A percentile compares a stretch with the other conserved stretches of the same genome.
phyloP scores from a whole-genome alignment of 1,284 basidiomycete species.

The Salmacisia buchloeana region DNA sequence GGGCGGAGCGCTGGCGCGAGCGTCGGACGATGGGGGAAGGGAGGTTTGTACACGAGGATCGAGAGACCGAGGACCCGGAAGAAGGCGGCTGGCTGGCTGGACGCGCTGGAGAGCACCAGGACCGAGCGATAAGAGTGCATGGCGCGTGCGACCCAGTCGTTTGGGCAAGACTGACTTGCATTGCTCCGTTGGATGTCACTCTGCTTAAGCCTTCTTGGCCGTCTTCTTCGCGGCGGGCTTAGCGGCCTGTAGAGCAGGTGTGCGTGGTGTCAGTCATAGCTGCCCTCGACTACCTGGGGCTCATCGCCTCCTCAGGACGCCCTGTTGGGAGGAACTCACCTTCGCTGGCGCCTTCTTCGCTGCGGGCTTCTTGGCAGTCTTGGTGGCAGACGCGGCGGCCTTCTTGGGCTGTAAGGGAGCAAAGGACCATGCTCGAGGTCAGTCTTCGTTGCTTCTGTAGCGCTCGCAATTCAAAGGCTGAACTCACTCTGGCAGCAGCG shows the following conservation, averaged over 20 bases:
- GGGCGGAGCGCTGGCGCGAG: too few relatives aligned
- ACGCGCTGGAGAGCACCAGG: too few relatives aligned
- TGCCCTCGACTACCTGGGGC: constrained; percentile 13
- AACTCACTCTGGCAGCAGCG: constrained; percentile 11
- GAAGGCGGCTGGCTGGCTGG: too few relatives aligned
- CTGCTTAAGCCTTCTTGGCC: constrained; percentile 6
- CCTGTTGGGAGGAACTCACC: constrained; percentile 26
- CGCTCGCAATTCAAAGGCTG: neutral
- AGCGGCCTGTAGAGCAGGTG: constrained; percentile 18
- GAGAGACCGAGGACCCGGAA: too few relatives aligned
- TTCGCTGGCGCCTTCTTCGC: constrained; percentile 28
- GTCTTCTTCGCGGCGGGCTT: constrained; percentile 48
- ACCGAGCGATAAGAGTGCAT: neutral
- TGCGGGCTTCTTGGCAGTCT: constrained; percentile 45
- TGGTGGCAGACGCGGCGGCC: constrained; percentile 30
- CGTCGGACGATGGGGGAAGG: too few relatives aligned
- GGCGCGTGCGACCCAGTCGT: neutral
- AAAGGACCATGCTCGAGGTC: neutral
- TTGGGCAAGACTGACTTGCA: neutral
- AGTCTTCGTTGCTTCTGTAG: neutral
- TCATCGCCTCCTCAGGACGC: too few relatives aligned
- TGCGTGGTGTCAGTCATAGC: constrained; percentile 7
- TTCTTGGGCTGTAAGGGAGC: constrained; percentile 21
- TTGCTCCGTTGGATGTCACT: neutral
- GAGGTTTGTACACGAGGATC: too few relatives aligned